These are phyloP conservation scores for Penicillium sp. DNA, from an alignment of 2,329 filamentous ascomycete genomes.

Conservation along the genomic window DNA sequence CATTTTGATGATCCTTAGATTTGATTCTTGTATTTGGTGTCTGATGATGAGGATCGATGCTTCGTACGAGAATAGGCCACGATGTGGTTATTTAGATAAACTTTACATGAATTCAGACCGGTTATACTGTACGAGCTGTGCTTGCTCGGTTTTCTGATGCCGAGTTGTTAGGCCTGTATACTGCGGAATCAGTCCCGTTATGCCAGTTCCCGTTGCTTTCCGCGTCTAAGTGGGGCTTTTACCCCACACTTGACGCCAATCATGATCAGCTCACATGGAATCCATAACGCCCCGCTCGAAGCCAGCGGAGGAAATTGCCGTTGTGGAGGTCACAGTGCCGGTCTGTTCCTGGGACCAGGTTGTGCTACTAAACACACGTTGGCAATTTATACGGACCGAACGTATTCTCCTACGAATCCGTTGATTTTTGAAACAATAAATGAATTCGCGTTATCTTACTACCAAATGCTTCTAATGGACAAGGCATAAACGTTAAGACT, in stretches of 20 bases:
- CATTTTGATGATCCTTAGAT: conserved; percentile 15
- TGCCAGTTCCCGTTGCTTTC: conserved; percentile 2
- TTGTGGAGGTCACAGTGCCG: neutral
- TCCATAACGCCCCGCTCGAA: neutral
- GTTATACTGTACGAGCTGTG: neutral
- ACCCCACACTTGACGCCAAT: neutral
- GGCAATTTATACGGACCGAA: too few species aligned
- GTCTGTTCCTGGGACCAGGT: too few species aligned
- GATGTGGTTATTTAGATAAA: neutral
- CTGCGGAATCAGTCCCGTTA: conserved; percentile 1
- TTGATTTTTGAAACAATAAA: neutral
- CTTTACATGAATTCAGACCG: neutral
- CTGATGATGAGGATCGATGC: too few species aligned
- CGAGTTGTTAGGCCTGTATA: neutral
- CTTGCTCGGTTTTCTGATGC: neutral
- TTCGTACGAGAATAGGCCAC: neutral
- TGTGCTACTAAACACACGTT: too few species aligned
- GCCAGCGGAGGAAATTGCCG: neutral
- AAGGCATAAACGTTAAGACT: neutral
- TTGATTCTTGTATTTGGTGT: too few species aligned
- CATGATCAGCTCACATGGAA: neutral
- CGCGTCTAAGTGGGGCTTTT: neutral
- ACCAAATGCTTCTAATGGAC: neutral
- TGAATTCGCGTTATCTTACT: neutral
- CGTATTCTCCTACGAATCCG: too few species aligned